Base-by-base conservation (phyloP, 148 eudicot species). In the Cornus controversa region DNA sequence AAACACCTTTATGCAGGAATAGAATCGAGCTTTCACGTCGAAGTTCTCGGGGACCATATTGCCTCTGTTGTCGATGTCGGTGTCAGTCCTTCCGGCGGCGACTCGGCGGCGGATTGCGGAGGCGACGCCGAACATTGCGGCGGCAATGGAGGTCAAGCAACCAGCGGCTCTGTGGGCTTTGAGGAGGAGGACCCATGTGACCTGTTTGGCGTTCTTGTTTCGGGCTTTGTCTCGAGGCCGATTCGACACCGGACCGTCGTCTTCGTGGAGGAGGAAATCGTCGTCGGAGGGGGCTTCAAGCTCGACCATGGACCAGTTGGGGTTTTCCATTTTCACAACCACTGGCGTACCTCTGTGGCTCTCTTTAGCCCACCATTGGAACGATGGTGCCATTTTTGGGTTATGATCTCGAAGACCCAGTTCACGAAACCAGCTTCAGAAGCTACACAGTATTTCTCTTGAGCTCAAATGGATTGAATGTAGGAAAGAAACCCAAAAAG, bases 291-390 rank as follows among this genome's bases (percentile, higher is more conserved):
- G 94, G 1, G 80, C 63, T 27, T 90, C 87, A 22, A 93, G 84
- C 79, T 96, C 98, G 9, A 89, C 89, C 80, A 96, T 92, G 10
- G 98, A 91, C 99, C 97, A 96, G 72, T 93, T 93, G 0, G 98
- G 97, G 78, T 90, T 93, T 72, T 93, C 97, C 98, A 96, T 93
- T 62, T 96, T 96, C 0, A 96, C 89, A 0, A 96, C 95, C 57
- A 96, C 98, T 3, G 98, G 98, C 1, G 97, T 96, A 0, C 97
- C 99, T 11, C 86, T 81, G 73, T 90, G 94, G 20, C 76, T 76
- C 58, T 90, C 86, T 25, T 82, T 88, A 6, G 77, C 84, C 92
- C 98, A 93, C 93, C 92, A 92, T 22, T 77, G 79, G 69, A 85
- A 83, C 62, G 97, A 86, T 31, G 91, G 85, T 4, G 84, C 87